Evolutionary conservation across 2,329 filamentous ascomycete genomes (phyloP).

Genomic region (Hysterium pulicare): DNA sequence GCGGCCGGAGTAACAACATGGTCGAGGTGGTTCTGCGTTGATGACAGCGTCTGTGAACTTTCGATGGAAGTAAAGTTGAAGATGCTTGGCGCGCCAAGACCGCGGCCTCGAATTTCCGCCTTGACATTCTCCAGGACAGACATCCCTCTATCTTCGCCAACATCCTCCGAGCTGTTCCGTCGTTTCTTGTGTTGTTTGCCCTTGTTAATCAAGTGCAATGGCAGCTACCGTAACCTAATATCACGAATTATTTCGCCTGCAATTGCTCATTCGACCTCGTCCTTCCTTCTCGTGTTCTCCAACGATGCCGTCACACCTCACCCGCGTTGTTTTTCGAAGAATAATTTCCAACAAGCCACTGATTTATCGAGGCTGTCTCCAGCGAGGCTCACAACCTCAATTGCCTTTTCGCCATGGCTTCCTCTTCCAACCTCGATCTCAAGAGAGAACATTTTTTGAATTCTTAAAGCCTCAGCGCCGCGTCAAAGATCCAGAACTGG

Average conservation of each 20-base stretch:
- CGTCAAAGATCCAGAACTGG: conserved; percentile 60
- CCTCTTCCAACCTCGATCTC: conserved; percentile 19
- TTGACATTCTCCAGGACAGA: neutral
- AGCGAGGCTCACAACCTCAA: conserved; percentile 28
- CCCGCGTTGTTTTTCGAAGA: conserved; percentile 57
- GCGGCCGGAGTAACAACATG: conserved; percentile 22
- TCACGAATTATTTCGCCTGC: conserved; percentile 1
- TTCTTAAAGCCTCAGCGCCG: conserved; percentile 60
- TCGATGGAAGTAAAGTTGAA: conserved; percentile 2
- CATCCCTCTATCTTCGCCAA: neutral
- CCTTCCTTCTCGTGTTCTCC: conserved; percentile 4
- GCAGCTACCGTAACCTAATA: conserved; percentile 5
- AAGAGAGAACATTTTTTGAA: conserved; percentile 59
- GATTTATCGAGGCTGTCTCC: conserved; percentile 44
- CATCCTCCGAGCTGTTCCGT: neutral
- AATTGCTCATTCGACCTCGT: conserved; percentile 13
- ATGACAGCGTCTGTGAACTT: conserved; percentile 4
- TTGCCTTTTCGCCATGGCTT: conserved; percentile 18
- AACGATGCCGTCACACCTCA: conserved; percentile 59
- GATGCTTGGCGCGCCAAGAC: conserved; percentile 6
- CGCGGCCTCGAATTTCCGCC: neutral
- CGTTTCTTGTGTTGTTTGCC: conserved; percentile 11
- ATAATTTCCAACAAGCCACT: conserved; percentile 52
- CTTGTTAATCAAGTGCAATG: conserved; percentile 13
- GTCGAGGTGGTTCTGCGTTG: conserved; percentile 8